A percentile compares a stretch with the other conserved stretches of the same genome.
phyloP scores from a whole-genome alignment of 1,139 yeast species.

The Blastobotrys illinoisensis region DNA sequence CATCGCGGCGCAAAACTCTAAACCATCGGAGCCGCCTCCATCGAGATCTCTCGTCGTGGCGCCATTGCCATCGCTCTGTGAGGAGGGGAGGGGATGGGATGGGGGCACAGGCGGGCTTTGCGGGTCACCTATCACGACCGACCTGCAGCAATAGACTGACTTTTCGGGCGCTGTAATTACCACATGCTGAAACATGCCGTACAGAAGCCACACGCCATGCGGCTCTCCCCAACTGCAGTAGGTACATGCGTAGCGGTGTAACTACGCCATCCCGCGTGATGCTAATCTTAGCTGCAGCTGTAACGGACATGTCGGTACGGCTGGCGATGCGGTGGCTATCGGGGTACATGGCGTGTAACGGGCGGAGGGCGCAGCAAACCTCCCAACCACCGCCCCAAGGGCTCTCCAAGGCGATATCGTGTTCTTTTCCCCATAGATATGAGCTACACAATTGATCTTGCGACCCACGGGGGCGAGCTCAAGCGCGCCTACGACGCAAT shows the following conservation, averaged over 20 bases:
- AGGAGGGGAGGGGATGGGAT: neutral
- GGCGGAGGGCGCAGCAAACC: neutral
- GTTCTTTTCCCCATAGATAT: constrained; percentile 12
- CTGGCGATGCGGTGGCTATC: too few species aligned
- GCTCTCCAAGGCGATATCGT: neutral
- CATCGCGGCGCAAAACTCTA: neutral
- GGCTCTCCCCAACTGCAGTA: too few species aligned
- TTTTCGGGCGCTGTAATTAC: neutral
- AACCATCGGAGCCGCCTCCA: neutral
- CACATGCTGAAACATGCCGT: neutral
- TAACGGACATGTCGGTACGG: too few species aligned
- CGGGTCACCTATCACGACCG: neutral
- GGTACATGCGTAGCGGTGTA: too few species aligned
- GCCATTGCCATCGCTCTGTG: neutral
- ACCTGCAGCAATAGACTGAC: neutral
- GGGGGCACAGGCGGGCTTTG: neutral
- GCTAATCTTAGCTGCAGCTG: too few species aligned
- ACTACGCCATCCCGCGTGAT: too few species aligned
- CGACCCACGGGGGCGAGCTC: constrained; percentile 36
- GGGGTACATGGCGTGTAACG: too few species aligned
- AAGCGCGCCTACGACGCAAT: constrained; percentile 37
- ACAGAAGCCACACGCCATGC: neutral
- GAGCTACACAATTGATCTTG: constrained; percentile 34
- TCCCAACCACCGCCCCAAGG: neutral
- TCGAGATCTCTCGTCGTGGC: neutral